Evolutionary conservation across 2,329 filamentous ascomycete genomes (phyloP).

Genomic region (Microdochium nivale): DNA sequence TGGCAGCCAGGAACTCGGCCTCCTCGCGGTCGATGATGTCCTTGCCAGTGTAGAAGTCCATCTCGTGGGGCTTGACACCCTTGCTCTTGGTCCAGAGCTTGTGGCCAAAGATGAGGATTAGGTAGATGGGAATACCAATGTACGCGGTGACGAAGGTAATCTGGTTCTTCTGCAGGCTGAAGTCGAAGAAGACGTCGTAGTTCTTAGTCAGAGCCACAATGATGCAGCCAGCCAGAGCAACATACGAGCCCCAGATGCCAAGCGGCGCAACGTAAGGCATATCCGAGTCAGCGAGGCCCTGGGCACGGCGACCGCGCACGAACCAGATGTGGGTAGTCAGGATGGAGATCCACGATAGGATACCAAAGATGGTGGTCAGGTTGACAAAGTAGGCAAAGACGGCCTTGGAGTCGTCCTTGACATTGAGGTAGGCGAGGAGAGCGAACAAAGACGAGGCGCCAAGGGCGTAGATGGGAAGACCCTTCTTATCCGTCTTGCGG

Average conservation of each 20-base stretch:
- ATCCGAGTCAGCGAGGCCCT: conserved; percentile 43
- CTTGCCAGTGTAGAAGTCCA: conserved; percentile 66
- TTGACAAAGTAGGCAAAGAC: conserved; percentile 62
- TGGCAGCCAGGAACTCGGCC: conserved; percentile 54
- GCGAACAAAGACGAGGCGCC: conserved; percentile 51
- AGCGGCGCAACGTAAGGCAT: conserved; percentile 63
- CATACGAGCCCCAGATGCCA: conserved; percentile 60
- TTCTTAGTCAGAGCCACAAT: conserved; percentile 77
- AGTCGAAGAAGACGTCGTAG: conserved; percentile 59
- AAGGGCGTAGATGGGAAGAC: conserved; percentile 62
- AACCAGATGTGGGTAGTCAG: conserved; percentile 61
- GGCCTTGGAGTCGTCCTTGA: conserved; percentile 42
- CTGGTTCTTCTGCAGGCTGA: conserved; percentile 42
- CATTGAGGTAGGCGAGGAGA: conserved; percentile 62
- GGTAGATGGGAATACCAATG: conserved; percentile 66
- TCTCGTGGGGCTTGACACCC: conserved; percentile 46
- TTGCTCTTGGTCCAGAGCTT: conserved; percentile 48
- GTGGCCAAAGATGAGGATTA: conserved; percentile 61
- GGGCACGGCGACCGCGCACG: conserved; percentile 51
- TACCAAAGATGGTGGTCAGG: conserved; percentile 57
- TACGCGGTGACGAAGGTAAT: conserved; percentile 73
- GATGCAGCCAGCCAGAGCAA: conserved; percentile 60
- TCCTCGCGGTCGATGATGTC: conserved; percentile 67
- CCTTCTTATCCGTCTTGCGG: conserved; percentile 59
- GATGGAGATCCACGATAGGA: conserved; percentile 60